Evolutionary conservation across 345 rosid genomes (phyloP).

Genomic region (Eucalyptus cladocalyx): DNA sequence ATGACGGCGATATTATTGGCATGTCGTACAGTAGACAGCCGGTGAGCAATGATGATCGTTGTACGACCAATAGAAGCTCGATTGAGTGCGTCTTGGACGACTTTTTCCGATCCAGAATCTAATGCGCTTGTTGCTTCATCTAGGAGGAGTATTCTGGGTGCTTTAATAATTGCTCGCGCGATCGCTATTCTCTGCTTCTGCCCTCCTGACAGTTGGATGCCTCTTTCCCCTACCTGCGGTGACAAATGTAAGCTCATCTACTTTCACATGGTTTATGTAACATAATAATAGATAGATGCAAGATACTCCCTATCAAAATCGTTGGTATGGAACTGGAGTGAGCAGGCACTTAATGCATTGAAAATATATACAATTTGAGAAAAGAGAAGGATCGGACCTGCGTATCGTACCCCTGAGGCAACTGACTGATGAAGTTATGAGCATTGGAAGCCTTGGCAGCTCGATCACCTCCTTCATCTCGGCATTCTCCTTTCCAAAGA

Average conservation of each 20-base stretch:
- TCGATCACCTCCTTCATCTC: conserved; percentile 38
- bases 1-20: conserved; percentile 49
- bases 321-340: background rate
- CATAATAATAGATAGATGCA: background rate
- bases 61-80: conserved; percentile 59
- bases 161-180: conserved; percentile 60
- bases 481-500: conserved; percentile 67
- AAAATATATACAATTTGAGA: background rate
- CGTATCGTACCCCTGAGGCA: conserved; percentile 65
- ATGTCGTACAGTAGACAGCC: conserved; percentile 57
- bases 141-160: conserved; percentile 48
- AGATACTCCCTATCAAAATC: background rate
- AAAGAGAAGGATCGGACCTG: conserved; percentile 26
- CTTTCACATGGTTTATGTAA: background rate
- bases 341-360: background rate
- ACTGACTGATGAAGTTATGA: conserved; percentile 44
- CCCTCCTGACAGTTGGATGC: conserved; percentile 76
- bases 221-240: conserved; percentile 65
- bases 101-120: conserved; percentile 54
- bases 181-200: conserved; percentile 76
- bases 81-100: conserved; percentile 60
- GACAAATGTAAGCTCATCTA: background rate
- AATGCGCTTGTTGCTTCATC: conserved; percentile 80
- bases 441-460: conserved; percentile 65
- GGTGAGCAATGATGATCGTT: conserved; percentile 60